Evolutionary conservation across 768 basidiomycete species (phyloP), one percentile per base, ranked within the genome.

Genomic region (Lyophyllum semitale): DNA sequence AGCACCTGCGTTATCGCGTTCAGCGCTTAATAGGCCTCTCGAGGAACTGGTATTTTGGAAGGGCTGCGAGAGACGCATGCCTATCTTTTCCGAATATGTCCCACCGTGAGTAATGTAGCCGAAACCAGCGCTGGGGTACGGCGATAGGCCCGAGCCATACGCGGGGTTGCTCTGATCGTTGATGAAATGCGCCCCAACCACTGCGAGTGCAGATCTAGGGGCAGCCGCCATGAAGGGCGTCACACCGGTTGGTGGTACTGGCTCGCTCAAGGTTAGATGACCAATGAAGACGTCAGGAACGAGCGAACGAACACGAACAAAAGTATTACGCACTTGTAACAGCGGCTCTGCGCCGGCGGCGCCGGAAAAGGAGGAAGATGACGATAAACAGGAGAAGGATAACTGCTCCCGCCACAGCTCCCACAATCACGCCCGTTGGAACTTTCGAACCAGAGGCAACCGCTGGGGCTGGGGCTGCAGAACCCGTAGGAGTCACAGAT

Each of bases 21-120:
- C 33, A 7, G 48, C 9, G 23, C 12, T 25, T 12, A 52, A 20
- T 4, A 52, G 42, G 41, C 42, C 41, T 2, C 12, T 42, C 18
- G 43, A 42, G 2, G 51, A 45, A 17, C 23, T 44, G n/a, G 51
- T 25, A 22, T 35, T 43, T 25, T n/a, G 32, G 4, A 46, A 54
- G 22, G 38, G 47, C 26, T 32, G 29, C 9, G 47, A 54, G 37
- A 37, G 37, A 23, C 30, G 53, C 27, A 41, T 23, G 20, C 37
- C n/a, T 8, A 3, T 15, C 30, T 53, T 53, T 25, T 48, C 26
- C 8, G 46, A 27, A 11, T 4, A n/a, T 4, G 53, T 35, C 0
- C 46, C 53, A 12, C 53, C 53, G 7, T 54, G 45, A 2, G 20
- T 42, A 17, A 48, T n/a, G 30, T 48, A 48, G 15, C 32, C 30